A percentile compares a stretch with the other conserved stretches of the same genome.
Conservation (phyloP, 345 rosid genomes). For the Moringa oleifera region DNA sequence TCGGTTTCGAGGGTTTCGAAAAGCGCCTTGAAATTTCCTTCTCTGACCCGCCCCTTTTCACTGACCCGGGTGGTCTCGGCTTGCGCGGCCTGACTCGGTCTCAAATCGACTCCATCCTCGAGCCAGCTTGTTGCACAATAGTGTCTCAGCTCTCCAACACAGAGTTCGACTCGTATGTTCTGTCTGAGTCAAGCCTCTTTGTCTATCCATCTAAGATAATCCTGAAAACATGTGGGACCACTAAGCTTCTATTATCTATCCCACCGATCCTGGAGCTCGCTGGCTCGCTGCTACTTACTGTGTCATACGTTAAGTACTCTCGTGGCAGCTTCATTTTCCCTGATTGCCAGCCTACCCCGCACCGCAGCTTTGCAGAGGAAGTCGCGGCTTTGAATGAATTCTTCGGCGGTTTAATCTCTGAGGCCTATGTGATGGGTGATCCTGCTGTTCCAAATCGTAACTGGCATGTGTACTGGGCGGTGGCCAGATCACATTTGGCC, state of each 20-base stretch:
- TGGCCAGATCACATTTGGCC: conserved; percentile 6
- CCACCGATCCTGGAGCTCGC: conserved; percentile 44
- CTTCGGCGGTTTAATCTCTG: conserved; percentile 32
- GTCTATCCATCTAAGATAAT: conserved; percentile 50
- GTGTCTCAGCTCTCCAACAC: conserved; percentile 55
- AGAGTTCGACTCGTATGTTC: conserved; percentile 69
- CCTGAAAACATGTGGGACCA: conserved; percentile 84
- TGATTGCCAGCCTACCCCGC: conserved; percentile 60
- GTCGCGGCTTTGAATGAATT: conserved; percentile 42
- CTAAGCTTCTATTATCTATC: conserved; percentile 58
- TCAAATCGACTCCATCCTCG: conserved; percentile 55
- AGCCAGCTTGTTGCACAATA: conserved; percentile 60
- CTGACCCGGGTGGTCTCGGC: conserved; percentile 45
- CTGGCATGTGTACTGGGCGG: conserved; percentile 73
- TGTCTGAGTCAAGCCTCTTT: conserved; percentile 82
- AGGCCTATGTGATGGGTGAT: conserved; percentile 48
- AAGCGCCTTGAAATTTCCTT: conserved; percentile 68
- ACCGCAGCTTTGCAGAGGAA: conserved; percentile 68
- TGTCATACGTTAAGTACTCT: conserved; percentile 47
- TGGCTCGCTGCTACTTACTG: conserved; percentile 34
- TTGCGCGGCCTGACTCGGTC: conserved; percentile 42
- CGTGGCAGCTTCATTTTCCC: conserved; percentile 90
- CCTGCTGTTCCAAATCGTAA: conserved; percentile 23
- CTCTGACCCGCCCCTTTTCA: conserved; percentile 41
- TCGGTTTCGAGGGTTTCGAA: conserved; percentile 73